Conservation (phyloP, 148 eudicot species). For the Cornus controversa region DNA sequence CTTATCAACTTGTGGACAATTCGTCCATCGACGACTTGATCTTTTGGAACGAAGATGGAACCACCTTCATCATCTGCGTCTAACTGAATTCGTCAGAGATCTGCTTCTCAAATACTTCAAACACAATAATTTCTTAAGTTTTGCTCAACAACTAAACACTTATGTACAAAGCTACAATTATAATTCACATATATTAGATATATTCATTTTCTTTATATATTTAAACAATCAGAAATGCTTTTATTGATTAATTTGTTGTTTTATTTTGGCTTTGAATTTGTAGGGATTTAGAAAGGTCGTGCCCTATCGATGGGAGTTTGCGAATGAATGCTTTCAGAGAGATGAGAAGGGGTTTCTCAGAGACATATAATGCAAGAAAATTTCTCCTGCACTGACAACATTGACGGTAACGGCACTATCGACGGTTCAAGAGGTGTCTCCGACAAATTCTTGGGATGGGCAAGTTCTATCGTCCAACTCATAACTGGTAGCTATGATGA, state of each 20-base stretch:
- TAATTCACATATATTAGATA: no score
- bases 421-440: no score
- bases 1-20: slow-evolving; percentile 82
- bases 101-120: slow-evolving; percentile 78
- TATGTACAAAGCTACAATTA: slow-evolving; percentile 49
- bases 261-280: no score
- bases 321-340: slow-evolving; percentile 66
- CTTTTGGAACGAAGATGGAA: slow-evolving; percentile 83
- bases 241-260: neutral
- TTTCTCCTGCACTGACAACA: slow-evolving; percentile 25
- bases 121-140: slow-evolving; percentile 89
- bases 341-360: slow-evolving; percentile 62
- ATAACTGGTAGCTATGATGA: slow-evolving; percentile 34
- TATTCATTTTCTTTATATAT: no score
- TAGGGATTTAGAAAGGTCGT: slow-evolving; percentile 67
- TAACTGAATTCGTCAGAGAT: slow-evolving; percentile 87
- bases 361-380: slow-evolving; percentile 79
- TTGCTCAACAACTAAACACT: slow-evolving; percentile 83
- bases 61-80: slow-evolving; percentile 75
- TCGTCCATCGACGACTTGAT: slow-evolving; percentile 54
- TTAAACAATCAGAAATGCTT: neutral
- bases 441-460: slow-evolving; percentile 62
- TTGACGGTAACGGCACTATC: slow-evolving; percentile 36
- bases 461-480: slow-evolving; percentile 75
- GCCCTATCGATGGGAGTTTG: slow-evolving; percentile 85